Evolutionary conservation across 2,329 filamentous ascomycete genomes (phyloP), one percentile per base, ranked within the genome.

Genomic region (Aspergillus nomiae): DNA sequence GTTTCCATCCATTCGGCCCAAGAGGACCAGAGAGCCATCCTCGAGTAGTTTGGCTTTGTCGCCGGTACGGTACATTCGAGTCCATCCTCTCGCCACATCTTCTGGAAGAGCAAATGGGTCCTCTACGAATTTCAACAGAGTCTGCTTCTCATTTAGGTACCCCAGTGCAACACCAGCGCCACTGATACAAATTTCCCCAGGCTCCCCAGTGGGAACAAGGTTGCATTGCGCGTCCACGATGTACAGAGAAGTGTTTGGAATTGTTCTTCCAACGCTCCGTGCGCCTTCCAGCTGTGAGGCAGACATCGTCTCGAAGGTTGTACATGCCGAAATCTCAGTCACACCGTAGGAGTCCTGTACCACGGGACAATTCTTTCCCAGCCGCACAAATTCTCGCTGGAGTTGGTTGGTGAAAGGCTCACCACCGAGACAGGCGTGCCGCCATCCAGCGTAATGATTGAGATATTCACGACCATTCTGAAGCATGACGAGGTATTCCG

Each of bases 11-110:
- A 73, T 67, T 7, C 75, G 67, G 19, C 69, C 70, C 3, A 65
- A 10, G 46, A 72, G 67, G 2, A 71, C 55, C 9, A 77, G 57
- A 7, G 67, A 48, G 3, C 74, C 74, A 48, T 76, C 69, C 2
- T 59, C 26, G 0, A 50, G 61, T 10, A 75, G 61, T 38, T 65
- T 65, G n/a, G 68, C 74, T 34, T 57, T 60, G 36, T 76, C 74
- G 3, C 73, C 72, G 1, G 73, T 75, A 1, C 63, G 63, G 59
- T 73, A 74, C 59, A 71, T 63, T 4, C 48, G 57, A 1, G 62
- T 67, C 70, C 70, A 73, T n/a, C 67, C 69, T n/a, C 55, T 60
- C 4, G 62, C 60, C 9, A 58, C 38, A 34, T 57, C 8, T 24
- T 34, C 34, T 11, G 28, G 24, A 5, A 30, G 9, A n/a, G 41